Conservation (phyloP, 2,329 filamentous ascomycete genomes). For the Xylariaceae sp. region DNA sequence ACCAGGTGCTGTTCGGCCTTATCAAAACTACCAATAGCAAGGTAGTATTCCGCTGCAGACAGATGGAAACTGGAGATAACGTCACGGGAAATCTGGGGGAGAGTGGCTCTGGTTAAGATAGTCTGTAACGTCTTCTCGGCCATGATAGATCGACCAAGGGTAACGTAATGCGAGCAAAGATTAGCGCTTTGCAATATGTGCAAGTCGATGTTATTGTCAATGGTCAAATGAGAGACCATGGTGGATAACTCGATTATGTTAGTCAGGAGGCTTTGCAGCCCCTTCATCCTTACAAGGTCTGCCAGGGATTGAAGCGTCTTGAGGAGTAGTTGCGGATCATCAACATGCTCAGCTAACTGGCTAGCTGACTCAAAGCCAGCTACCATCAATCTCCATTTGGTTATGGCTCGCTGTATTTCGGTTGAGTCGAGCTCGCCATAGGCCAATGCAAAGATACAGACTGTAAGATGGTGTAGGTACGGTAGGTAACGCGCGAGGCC, state of each 20-base stretch:
- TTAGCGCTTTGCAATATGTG: slow-evolving; percentile 54
- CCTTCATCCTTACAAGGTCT: slow-evolving; percentile 58
- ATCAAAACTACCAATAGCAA: slow-evolving; percentile 68
- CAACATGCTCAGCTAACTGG: slow-evolving; percentile 53
- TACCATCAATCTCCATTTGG: slow-evolving; percentile 52
- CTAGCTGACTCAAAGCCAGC: slow-evolving; percentile 46
- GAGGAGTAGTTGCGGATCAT: slow-evolving; percentile 56
- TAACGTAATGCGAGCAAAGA: slow-evolving; percentile 59
- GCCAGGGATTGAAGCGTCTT: slow-evolving; percentile 57
- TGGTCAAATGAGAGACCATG: slow-evolving; percentile 47
- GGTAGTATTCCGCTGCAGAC: slow-evolving; percentile 74
- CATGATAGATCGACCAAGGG: slow-evolving; percentile 57
- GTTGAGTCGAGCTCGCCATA: slow-evolving; percentile 45
- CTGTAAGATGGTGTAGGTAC: slow-evolving; percentile 54
- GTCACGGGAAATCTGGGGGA: slow-evolving; percentile 48
- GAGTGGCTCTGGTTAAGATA: slow-evolving; percentile 58
- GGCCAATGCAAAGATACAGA: slow-evolving; percentile 52
- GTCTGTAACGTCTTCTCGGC: slow-evolving; percentile 57
- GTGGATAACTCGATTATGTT: slow-evolving; percentile 54
- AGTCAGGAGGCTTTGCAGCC: slow-evolving; percentile 54
- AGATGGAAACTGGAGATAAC: slow-evolving; percentile 65
- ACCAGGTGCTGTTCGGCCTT: slow-evolving; percentile 57
- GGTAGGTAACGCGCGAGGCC: slow-evolving; percentile 52
- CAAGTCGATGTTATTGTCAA: slow-evolving; percentile 43
- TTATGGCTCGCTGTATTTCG: slow-evolving; percentile 45